phyloP scores from a whole-genome alignment of 1,284 basidiomycete species.

The Pseudomicrostroma phylloplanum region DNA sequence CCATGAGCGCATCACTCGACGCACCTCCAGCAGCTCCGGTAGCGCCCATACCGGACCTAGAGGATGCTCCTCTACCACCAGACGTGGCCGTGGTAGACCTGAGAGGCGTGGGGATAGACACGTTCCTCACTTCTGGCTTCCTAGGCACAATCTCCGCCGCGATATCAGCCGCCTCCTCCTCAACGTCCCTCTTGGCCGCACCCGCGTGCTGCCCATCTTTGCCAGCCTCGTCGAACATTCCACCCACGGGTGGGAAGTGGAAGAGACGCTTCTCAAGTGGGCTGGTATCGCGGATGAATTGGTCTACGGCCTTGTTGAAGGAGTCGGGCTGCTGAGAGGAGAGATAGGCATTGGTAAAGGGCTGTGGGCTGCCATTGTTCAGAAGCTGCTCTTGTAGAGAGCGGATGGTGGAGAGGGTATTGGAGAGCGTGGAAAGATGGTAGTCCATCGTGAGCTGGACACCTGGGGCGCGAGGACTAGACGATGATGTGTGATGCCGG shows the following conservation, averaged over 20 bases:
- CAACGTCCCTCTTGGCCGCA: background rate
- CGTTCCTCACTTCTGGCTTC: constrained; percentile 1
- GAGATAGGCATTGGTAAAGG: constrained; percentile 4
- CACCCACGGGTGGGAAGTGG: background rate
- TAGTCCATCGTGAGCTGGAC: constrained; percentile 28
- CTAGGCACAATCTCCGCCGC: constrained; percentile 1
- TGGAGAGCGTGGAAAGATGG: constrained; percentile 32
- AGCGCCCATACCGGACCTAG: background rate
- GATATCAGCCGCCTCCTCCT: constrained; percentile 4
- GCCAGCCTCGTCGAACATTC: background rate
- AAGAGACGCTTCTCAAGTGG: background rate
- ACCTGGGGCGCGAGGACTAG: too few relatives aligned
- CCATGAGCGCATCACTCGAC: background rate
- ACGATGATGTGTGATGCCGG: too few relatives aligned
- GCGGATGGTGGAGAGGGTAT: constrained; percentile 34
- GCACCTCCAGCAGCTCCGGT: background rate
- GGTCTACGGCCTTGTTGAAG: constrained; percentile 34
- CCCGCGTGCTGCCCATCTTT: background rate
- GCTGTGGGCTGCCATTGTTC: background rate
- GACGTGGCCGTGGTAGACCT: constrained; percentile 16
- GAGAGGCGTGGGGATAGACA: constrained; percentile 15
- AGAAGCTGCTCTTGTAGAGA: constrained; percentile 1
- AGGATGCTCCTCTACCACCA: background rate
- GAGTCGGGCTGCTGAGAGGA: background rate
- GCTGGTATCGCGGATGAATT: constrained; percentile 27